Evolutionary conservation across 2,329 filamentous ascomycete species (phyloP), one percentile per base, ranked within the genome.

Genomic region (Lachnellula suecica): DNA sequence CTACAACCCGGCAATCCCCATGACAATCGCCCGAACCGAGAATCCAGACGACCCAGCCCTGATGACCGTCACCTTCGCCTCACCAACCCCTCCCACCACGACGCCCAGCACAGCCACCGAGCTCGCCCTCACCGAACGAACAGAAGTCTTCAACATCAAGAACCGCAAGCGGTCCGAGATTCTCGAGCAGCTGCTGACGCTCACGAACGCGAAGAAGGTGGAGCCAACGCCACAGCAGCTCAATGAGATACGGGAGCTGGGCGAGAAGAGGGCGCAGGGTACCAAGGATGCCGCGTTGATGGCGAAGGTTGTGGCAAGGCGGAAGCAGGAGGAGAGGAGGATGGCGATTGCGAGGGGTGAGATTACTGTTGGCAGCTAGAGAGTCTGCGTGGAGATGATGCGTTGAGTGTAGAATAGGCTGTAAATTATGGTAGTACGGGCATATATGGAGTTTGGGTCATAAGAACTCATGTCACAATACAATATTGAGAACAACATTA

Each of bases 1-100:
- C 75, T 88, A 96, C 79, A 99, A 99, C 70, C 94, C 94, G 1
- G 74, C 84, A 11, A 71, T 97, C 42, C 83, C 87, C 40, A 95
- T 97, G 81, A 85, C 89, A 53, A 83, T 96, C 63, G 86, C 87
- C 70, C 87, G 89, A 53, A 85, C 81, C 58, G 64, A 69, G 34
- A 72, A 85, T 41, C 77, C 83, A 60, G 69, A 74, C 4, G 75
- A 75, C 20, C 74, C 80, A 6, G 82, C 88, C 13, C 77, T 74
- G 43, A 76, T 91, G 72, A 84, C 81, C 54, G 75, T 92, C 62
- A 86, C 87, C 72, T 81, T 86, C 62, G 76, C 63, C 52, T 74
- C 51, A 22, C 49, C 59, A 11, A 47, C 62, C 4, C 56, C 61
- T 13, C 41, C 66, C 60, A 51, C 70, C 57, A 67, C 70, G 29